Evolutionary conservation across 1,139 yeast species (phyloP).

Genomic region (Schizosaccharomyces versatilis): DNA sequence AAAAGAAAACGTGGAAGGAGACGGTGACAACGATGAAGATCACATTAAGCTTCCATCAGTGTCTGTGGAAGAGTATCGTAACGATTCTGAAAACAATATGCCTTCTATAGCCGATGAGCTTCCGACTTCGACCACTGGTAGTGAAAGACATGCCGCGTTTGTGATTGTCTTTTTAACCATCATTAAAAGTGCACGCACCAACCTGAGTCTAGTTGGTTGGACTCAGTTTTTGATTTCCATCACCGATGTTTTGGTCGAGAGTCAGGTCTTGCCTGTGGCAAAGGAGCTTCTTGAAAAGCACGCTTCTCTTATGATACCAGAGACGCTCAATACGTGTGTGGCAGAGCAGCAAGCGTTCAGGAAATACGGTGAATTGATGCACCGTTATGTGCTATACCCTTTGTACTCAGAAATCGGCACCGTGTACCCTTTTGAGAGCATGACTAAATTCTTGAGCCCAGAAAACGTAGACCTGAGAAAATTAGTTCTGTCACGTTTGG

Average conservation of each 20-base stretch:
- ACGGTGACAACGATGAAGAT: neutral
- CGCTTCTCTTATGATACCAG: too few species aligned
- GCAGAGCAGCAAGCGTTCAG: too few species aligned
- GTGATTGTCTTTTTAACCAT: neutral
- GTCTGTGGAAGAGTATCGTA: neutral
- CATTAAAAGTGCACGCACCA: neutral
- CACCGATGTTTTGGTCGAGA: neutral
- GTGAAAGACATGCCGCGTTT: neutral
- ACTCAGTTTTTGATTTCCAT: neutral
- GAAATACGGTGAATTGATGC: too few species aligned
- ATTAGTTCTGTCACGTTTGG: too few species aligned
- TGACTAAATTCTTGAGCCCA: too few species aligned
- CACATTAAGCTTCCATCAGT: neutral
- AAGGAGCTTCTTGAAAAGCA: too few species aligned
- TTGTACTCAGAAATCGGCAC: too few species aligned
- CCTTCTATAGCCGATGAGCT: neutral
- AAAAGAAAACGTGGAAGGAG: constrained; percentile 4
- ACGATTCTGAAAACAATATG: neutral
- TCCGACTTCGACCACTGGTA: neutral
- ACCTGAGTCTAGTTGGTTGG: neutral
- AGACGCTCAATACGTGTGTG: too few species aligned
- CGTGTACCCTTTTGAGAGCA: too few species aligned
- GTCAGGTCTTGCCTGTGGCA: neutral
- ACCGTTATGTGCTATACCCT: too few species aligned
- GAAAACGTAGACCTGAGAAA: too few species aligned